Evolutionary conservation across 768 basidiomycete genomes (phyloP).

Genomic region (Phaeotremella skinneri): DNA sequence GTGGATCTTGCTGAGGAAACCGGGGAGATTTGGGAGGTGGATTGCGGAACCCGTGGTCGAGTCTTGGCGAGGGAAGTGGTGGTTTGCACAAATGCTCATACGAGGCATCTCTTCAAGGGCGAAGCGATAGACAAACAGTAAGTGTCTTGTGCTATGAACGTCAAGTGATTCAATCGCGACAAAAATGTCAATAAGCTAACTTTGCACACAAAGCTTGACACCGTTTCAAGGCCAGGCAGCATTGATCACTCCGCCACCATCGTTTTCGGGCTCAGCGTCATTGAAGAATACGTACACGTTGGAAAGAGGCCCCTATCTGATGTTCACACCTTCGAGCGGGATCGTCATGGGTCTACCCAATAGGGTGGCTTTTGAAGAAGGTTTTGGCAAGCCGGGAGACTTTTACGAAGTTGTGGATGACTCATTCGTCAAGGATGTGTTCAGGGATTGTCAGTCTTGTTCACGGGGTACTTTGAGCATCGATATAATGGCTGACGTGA

Average conservation of each 20-base stretch:
- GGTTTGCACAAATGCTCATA: constrained; percentile 26
- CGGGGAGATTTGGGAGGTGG: constrained; percentile 10
- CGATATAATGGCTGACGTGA: too few species aligned
- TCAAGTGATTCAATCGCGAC: not conserved
- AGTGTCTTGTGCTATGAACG: not conserved
- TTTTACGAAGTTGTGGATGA: constrained; percentile 23
- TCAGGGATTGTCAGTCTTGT: constrained; percentile 8
- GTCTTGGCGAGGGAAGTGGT: constrained; percentile 25
- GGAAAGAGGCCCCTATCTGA: constrained; percentile 24
- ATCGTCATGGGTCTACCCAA: constrained; percentile 28
- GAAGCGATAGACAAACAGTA: constrained; percentile 11
- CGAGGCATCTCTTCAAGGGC: constrained; percentile 19
- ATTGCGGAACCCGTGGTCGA: constrained; percentile 13
- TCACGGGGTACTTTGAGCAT: not conserved
- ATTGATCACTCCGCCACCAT: constrained; percentile 29
- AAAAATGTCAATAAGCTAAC: too few species aligned
- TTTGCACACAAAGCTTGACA: too few species aligned
- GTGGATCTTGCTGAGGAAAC: not conserved
- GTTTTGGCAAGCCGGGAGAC: constrained; percentile 9
- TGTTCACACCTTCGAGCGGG: constrained; percentile 21
- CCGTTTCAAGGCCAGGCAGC: constrained; percentile 33
- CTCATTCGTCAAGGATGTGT: not conserved
- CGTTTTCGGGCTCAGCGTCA: constrained; percentile 20
- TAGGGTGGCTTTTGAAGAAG: constrained; percentile 9
- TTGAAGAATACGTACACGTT: constrained; percentile 34